A percentile compares a stretch with the other conserved stretches of the same genome.
Conservation (phyloP, 208 protist genomes). For the Acanthamoeba lenticulata region DNA sequence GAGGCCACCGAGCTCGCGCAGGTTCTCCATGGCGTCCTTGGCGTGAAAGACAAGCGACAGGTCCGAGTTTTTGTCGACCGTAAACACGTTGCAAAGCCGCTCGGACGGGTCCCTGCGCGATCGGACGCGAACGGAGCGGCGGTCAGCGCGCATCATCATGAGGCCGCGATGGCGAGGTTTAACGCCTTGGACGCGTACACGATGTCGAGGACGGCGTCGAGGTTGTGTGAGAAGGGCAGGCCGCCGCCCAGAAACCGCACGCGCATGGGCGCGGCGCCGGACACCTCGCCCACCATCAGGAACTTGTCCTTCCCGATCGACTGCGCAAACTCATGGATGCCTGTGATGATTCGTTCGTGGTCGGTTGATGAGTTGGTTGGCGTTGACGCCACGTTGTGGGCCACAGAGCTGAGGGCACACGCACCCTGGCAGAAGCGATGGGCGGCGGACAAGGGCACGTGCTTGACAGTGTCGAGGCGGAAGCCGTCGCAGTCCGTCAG, state of each 20-base stretch:
- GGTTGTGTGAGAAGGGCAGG: conserved; percentile 21
- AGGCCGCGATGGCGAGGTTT: not conserved
- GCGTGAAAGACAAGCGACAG: not conserved
- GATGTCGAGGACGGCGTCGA: conserved; percentile 46
- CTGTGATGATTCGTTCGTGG: too few relatives aligned
- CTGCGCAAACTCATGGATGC: conserved; percentile 26
- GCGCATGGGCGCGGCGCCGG: not conserved
- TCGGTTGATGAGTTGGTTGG: too few relatives aligned
- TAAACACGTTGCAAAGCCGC: not conserved
- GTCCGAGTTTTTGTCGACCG: not conserved
- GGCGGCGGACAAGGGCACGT: not conserved
- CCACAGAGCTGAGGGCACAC: not conserved
- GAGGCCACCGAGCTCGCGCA: not conserved
- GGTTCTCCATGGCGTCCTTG: conserved; percentile 8
- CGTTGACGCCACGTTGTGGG: too few relatives aligned
- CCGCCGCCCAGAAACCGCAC: not conserved
- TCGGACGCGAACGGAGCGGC: not conserved
- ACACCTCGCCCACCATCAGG: conserved; percentile 43
- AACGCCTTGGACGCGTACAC: not conserved
- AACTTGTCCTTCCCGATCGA: conserved; percentile 43
- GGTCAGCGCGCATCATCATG: not conserved
- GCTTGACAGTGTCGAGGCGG: conserved; percentile 25
- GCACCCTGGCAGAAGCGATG: conserved; percentile 19
- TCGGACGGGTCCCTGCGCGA: not conserved
- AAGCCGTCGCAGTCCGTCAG: conserved; percentile 26